Evolutionary conservation across 1,139 yeast genomes (phyloP), one percentile per base, ranked within the genome.

Genomic region (Sugiyamaella neomexicana): DNA sequence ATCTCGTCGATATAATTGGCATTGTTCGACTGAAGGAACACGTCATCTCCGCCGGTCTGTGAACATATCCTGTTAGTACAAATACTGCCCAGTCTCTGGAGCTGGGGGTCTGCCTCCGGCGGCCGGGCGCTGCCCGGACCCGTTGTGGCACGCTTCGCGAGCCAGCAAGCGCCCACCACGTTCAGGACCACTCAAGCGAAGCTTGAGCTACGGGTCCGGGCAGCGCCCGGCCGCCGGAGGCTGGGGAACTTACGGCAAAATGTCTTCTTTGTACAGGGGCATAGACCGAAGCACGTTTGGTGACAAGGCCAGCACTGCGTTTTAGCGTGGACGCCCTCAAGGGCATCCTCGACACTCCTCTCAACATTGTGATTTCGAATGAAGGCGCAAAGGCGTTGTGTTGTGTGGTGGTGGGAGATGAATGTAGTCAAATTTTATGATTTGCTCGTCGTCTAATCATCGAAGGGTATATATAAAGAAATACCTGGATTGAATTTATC

Each of bases 1-100:
- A 93, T 93, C 75, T 93, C 98, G 72, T 93, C 99, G 65, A 95
- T 87, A 74, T 93, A 93, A 67, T 84, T 85, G 62, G 97, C 95
- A 72, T 89, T 89, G 70, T 85, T 83, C 55, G 95, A 83, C 65
- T 87, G 89, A 65, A 91, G 75, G 72, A 93, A 93, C 49, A 83
- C 80, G 73, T 91, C 98, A 58, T 66, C 65, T 41, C 47, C 50
- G 36, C 46, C 37, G 16, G 39, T 37, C 52, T 48, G 40, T 12
- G 31, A 15, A 20, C 20, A n/a, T n/a, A n/a, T 44, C 16, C n/a
- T 15, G 6, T n/a, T n/a, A 5, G 29, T 9, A n/a, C n/a, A n/a
- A n/a, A n/a, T n/a, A n/a, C n/a, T n/a, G n/a, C 17, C 31, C 32
- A n/a, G 10, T 5, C 44, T 31, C 29, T 6, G 12, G 31, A 27